phyloP scores from a whole-genome alignment of 331 rosid genomes.

The Rhamnella rubrinervis region DNA sequence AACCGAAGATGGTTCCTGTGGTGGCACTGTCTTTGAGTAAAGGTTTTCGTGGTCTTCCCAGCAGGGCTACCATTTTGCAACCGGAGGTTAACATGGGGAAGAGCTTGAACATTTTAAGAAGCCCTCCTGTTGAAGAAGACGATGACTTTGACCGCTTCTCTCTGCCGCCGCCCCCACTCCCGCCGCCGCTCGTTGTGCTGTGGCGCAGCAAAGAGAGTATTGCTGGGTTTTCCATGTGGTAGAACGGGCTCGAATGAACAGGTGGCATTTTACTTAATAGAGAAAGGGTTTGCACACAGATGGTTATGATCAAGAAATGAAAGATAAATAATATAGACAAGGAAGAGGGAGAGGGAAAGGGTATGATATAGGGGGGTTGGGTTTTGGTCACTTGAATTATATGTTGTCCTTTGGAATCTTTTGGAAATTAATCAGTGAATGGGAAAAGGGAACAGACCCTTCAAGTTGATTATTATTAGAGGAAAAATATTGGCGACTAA shows the following conservation, averaged over 20 bases:
- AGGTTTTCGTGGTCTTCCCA: conserved; percentile 77
- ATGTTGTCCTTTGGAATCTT: conserved; percentile 45
- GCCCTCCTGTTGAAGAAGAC: conserved; percentile 48
- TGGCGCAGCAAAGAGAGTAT: conserved; percentile 65
- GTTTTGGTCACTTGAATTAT: conserved; percentile 33
- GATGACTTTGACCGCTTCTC: conserved; percentile 25
- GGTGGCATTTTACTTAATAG: conserved; percentile 50
- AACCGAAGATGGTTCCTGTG: conserved; percentile 85
- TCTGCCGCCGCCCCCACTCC: too few relatives aligned
- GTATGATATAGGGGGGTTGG: neutral
- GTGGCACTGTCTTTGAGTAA: conserved; percentile 80
- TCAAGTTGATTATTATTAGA: conserved; percentile 30
- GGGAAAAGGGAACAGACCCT: conserved; percentile 10
- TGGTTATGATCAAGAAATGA: neutral
- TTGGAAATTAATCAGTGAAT: conserved; percentile 2
- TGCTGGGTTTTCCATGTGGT: conserved; percentile 73
- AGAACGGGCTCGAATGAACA: conserved; percentile 71
- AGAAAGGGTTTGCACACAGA: neutral
- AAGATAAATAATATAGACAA: conserved; percentile 22
- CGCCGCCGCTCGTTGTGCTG: neutral
- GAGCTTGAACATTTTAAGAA: conserved; percentile 71
- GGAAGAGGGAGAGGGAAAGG: conserved; percentile 10
- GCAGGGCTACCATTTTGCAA: conserved; percentile 89
- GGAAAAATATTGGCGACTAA: conserved; percentile 27
- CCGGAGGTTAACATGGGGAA: conserved; percentile 87